Percentiles rank a stretch among this genome's conserved stretches.
phyloP scores from a whole-genome alignment of 208 protist genomes.

The Pavlovales sp. region DNA sequence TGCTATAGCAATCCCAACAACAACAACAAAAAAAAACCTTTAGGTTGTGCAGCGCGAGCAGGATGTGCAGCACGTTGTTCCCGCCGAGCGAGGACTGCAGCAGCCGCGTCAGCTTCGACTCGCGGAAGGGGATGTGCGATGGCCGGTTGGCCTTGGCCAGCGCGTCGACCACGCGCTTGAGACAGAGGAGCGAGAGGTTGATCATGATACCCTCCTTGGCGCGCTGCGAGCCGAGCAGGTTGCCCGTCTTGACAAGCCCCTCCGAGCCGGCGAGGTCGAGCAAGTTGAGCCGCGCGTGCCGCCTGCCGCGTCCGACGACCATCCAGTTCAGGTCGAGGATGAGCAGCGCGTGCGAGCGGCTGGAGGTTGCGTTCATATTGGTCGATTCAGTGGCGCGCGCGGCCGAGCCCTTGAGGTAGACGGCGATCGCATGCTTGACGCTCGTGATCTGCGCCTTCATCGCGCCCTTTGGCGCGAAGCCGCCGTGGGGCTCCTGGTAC shows the following conservation, averaged over 20 bases:
- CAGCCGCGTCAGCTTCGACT: constrained; percentile 35
- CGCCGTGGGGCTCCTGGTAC: no score
- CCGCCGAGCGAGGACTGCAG: background rate
- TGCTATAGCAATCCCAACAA: no score
- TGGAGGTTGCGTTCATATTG: constrained; percentile 23
- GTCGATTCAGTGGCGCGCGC: constrained; percentile 1
- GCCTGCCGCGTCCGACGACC: background rate
- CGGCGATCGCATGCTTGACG: no score
- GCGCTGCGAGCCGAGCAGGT: background rate
- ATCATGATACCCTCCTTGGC: constrained; percentile 33
- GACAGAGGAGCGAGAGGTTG: constrained; percentile 23
- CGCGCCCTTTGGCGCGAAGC: no score
- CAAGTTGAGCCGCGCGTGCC: constrained; percentile 4
- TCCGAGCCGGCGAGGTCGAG: constrained; percentile 35
- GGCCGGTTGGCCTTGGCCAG: background rate
- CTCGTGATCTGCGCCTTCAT: no score
- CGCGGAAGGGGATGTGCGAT: constrained; percentile 13
- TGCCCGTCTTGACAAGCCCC: constrained; percentile 11
- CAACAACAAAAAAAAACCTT: no score
- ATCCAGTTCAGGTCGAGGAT: background rate
- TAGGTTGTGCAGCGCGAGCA: constrained; percentile 8
- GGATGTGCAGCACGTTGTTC: constrained; percentile 33
- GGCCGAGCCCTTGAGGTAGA: background rate
- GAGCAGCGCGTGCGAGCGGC: constrained; percentile 38
- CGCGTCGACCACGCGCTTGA: constrained; percentile 3